These are phyloP conservation scores for Boletus eberwhitei DNA, from an alignment of 768 basidiomycete genomes.

Conservation along the genomic window DNA sequence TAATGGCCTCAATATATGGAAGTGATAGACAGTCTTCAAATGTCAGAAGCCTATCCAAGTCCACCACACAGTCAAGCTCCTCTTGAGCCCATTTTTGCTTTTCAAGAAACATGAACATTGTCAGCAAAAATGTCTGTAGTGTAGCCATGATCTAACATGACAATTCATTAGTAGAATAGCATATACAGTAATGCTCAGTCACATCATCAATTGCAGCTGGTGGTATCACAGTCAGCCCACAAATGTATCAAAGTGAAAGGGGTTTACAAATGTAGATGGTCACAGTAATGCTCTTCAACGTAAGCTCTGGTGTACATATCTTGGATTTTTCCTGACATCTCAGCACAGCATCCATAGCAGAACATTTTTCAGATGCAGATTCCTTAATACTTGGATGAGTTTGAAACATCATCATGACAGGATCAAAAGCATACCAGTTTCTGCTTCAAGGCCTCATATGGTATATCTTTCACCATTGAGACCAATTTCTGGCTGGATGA, in stretches of 20 bases:
- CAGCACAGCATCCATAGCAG: not conserved
- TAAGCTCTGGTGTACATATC: not conserved
- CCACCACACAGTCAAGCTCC: slow-evolving; percentile 15
- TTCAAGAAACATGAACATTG: slow-evolving; percentile 15
- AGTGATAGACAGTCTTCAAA: slow-evolving; percentile 16
- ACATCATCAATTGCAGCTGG: not conserved
- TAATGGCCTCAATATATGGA: slow-evolving; percentile 17
- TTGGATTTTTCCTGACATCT: not conserved
- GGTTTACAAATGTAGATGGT: not conserved
- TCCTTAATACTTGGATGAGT: not conserved
- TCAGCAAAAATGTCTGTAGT: slow-evolving; percentile 9
- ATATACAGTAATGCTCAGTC: not conserved
- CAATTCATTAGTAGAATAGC: not conserved
- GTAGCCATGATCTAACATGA: slow-evolving; percentile 15
- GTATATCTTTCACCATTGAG: slow-evolving; percentile 15
- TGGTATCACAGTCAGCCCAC: not conserved
- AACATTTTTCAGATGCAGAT: not conserved
- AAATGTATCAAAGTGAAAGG: not conserved
- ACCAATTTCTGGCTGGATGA: not conserved
- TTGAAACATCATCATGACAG: not conserved
- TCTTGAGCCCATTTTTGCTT: slow-evolving; percentile 15
- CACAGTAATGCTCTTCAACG: not conserved
- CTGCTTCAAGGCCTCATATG: slow-evolving; percentile 40
- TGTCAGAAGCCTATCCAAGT: slow-evolving; percentile 10
- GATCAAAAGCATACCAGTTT: slow-evolving; percentile 40